A percentile compares a stretch with the other conserved stretches of the same genome.
Conservation (phyloP, 345 rosid species). For the Durio zibethinus region DNA sequence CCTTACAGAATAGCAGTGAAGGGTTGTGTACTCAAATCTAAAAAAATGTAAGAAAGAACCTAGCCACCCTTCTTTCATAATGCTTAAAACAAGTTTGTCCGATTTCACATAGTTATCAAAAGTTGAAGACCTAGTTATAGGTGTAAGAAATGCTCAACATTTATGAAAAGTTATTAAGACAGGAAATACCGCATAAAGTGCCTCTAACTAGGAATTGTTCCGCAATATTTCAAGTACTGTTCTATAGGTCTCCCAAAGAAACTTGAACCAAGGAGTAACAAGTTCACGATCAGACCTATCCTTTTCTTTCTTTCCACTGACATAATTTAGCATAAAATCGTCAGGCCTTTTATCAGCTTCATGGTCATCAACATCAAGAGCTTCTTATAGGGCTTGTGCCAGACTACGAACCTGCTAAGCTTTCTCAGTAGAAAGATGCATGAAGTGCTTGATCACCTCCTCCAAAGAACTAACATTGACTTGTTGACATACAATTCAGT, state of each 20-base stretch:
- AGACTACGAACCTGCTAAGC: slow-evolving; percentile 96
- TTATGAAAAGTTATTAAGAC: neutral
- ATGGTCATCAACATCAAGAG: slow-evolving; percentile 97
- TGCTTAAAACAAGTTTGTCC: neutral
- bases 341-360: slow-evolving; percentile 98
- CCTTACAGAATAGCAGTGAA: neutral
- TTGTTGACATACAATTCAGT: slow-evolving; percentile 91
- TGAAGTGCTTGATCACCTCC: slow-evolving; percentile 97
- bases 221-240: slow-evolving; percentile 94
- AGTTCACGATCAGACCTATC: slow-evolving; percentile 97
- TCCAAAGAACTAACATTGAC: slow-evolving; percentile 93
- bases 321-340: slow-evolving; percentile 94
- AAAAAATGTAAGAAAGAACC: neutral
- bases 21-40: neutral
- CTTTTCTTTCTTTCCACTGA: slow-evolving; percentile 98
- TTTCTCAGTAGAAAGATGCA: slow-evolving; percentile 90
- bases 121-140: neutral
- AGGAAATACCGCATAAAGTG: slow-evolving; percentile 83
- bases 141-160: neutral
- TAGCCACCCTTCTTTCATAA: neutral
- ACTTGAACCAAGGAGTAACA: slow-evolving; percentile 99
- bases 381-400: slow-evolving; percentile 92
- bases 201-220: slow-evolving; percentile 96
- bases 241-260: slow-evolving; percentile 98
- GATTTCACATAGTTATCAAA: neutral